Evolutionary conservation across 768 basidiomycete species (phyloP).

Genomic region (Postia placenta): DNA sequence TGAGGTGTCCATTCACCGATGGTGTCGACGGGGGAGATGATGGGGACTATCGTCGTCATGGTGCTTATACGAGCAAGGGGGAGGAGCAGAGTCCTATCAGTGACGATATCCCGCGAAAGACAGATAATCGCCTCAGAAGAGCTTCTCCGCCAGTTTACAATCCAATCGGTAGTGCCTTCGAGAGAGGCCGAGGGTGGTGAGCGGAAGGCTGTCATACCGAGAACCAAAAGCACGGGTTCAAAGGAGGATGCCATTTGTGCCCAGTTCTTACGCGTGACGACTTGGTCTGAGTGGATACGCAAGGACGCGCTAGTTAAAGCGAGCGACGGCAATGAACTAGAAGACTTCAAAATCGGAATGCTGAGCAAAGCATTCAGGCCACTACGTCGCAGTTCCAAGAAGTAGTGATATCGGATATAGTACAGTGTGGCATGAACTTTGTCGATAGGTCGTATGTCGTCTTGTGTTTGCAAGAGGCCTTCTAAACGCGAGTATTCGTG

Average conservation of each 20-base stretch:
- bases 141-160: constrained; percentile 6
- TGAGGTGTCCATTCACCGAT: constrained; percentile 12
- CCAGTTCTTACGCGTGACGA: constrained; percentile 9
- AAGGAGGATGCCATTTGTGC: neutral
- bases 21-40: constrained; percentile 1
- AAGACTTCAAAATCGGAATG: constrained; percentile 15
- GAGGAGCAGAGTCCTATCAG: constrained; percentile 13
- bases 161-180: constrained; percentile 13
- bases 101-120: constrained; percentile 8
- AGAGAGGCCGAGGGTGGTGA: constrained; percentile 7
- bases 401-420: constrained; percentile 18
- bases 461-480: constrained; percentile 9
- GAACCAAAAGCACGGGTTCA: constrained; percentile 17
- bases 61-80: constrained; percentile 17
- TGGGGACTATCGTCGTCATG: constrained; percentile 20
- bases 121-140: constrained; percentile 17
- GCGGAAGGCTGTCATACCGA: constrained; percentile 16
- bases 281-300: constrained; percentile 12
- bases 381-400: constrained; percentile 9
- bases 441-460: constrained; percentile 8
- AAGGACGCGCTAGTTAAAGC: constrained; percentile 11
- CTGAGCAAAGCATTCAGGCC: constrained; percentile 20
- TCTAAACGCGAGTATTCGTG: constrained; percentile 19
- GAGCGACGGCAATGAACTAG: constrained; percentile 1
- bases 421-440: constrained; percentile 17